Evolutionary conservation across 257 asterid species (phyloP).

Genomic region (Capsicum baccatum): DNA sequence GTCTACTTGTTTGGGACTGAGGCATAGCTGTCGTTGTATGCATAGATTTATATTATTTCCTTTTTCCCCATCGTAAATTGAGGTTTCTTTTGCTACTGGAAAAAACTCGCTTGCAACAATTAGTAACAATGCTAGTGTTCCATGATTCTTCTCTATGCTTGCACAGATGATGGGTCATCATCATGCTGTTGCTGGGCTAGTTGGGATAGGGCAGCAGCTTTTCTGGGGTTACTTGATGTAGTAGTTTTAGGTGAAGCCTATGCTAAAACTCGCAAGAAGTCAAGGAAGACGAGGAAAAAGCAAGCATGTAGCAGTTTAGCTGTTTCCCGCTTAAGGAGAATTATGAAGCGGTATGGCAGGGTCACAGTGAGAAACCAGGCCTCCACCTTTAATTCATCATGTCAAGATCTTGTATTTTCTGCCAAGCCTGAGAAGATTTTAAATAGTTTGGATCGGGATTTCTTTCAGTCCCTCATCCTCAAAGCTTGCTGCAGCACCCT

Average conservation of each 20-base stretch:
- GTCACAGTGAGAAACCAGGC: conserved; percentile 62
- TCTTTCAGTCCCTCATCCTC: conserved; percentile 52
- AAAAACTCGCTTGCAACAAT: not conserved
- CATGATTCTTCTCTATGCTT: conserved; percentile 22
- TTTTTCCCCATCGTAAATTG: conserved; percentile 9
- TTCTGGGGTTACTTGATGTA: conserved; percentile 57
- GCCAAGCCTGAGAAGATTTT: conserved; percentile 40
- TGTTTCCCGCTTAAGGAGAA: conserved; percentile 40
- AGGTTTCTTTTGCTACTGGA: conserved; percentile 15
- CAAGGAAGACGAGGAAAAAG: conserved; percentile 30
- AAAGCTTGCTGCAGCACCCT: conserved; percentile 47
- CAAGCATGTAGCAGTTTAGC: conserved; percentile 32
- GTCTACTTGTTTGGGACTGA: not conserved
- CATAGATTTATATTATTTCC: not conserved
- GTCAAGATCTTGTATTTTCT: conserved; percentile 57
- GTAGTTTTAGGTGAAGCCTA: conserved; percentile 33
- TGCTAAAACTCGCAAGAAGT: conserved; percentile 33
- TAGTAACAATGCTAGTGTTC: conserved; percentile 7
- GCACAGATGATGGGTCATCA: conserved; percentile 78
- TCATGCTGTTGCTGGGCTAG: conserved; percentile 82
- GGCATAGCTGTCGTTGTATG: not conserved
- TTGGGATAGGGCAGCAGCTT: conserved; percentile 59
- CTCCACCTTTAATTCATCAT: conserved; percentile 52
- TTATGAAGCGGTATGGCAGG: conserved; percentile 54
- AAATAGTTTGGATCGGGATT: conserved; percentile 49